Percentiles rank a stretch among this genome's conserved stretches.
These are phyloP conservation scores for Austroboletus rostrupii DNA, from an alignment of 1,284 basidiomycete genomes.

Conservation along the genomic window DNA sequence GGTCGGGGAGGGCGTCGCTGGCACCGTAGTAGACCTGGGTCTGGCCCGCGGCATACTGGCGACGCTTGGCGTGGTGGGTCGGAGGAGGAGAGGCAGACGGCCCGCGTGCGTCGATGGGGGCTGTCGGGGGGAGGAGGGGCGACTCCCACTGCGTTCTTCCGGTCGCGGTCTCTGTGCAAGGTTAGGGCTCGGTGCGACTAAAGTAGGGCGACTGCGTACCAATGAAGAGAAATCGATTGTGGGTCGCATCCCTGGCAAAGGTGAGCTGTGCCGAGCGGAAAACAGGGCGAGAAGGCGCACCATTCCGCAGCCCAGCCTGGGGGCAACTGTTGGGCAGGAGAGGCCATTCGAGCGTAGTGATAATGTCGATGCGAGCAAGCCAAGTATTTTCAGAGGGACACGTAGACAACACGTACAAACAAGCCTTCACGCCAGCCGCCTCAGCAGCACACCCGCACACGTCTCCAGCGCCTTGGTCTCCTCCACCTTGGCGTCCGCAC, in stretches of 20 bases:
- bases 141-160: conserved; percentile 68
- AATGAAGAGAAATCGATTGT: conserved; percentile 85
- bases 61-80: conserved; percentile 54
- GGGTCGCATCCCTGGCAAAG: conserved; percentile 66
- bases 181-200: conserved; percentile 6
- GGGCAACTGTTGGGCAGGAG: conserved; percentile 70
- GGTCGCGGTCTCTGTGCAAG: conserved; percentile 44
- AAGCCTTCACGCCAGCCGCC: conserved; percentile 41
- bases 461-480: conserved; percentile 70
- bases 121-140: conserved; percentile 38
- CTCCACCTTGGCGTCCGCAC: conserved; percentile 75
- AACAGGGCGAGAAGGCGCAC: conserved; percentile 35
- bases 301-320: conserved; percentile 90
- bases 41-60: conserved; percentile 88
- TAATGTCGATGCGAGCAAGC: no score
- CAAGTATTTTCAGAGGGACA: conserved; percentile 15
- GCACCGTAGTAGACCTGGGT: conserved; percentile 81
- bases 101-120: conserved; percentile 35
- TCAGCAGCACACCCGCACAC: conserved; percentile 74
- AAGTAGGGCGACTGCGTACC: conserved; percentile 36
- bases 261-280: neutral
- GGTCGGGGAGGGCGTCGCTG: conserved; percentile 39
- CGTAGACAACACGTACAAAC: conserved; percentile 33
- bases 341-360: conserved; percentile 46
- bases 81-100: conserved; percentile 40